phyloP scores from a whole-genome alignment of 2,329 filamentous ascomycete species.

The Trichoderma sp. region DNA sequence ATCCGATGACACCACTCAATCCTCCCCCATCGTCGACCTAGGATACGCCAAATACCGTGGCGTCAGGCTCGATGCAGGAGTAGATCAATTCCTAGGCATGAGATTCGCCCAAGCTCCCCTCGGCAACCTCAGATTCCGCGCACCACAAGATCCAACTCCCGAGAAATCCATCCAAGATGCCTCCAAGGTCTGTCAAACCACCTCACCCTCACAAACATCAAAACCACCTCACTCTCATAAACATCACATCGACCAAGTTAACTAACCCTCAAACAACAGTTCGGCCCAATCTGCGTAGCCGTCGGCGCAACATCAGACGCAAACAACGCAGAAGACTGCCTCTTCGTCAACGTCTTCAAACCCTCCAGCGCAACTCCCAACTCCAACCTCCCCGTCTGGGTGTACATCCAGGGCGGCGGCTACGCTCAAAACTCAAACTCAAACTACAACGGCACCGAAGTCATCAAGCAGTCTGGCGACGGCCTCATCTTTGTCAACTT shows the following conservation, averaged over 20 bases:
- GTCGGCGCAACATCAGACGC: slow-evolving; percentile 30
- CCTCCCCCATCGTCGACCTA: slow-evolving; percentile 36
- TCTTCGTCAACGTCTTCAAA: slow-evolving; percentile 52
- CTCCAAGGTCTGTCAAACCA: slow-evolving; percentile 33
- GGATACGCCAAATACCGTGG: slow-evolving; percentile 50
- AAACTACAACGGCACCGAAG: slow-evolving; percentile 52
- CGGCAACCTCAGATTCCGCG: slow-evolving; percentile 52
- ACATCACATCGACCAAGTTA: no score
- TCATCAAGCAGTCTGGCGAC: slow-evolving; percentile 46
- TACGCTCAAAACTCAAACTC: slow-evolving; percentile 51
- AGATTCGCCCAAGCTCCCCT: slow-evolving; percentile 55
- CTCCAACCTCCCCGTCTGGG: slow-evolving; percentile 41
- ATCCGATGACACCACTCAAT: not conserved
- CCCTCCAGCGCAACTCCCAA: slow-evolving; percentile 35
- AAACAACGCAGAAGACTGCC: slow-evolving; percentile 45
- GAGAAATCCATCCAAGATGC: slow-evolving; percentile 39
- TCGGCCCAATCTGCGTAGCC: slow-evolving; percentile 48
- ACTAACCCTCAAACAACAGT: slow-evolving; percentile 33
- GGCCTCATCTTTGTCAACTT: slow-evolving; percentile 60
- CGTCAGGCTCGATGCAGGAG: slow-evolving; percentile 37
- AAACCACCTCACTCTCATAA: no score
- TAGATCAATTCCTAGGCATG: slow-evolving; percentile 50
- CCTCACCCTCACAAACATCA: not conserved
- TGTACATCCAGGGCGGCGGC: slow-evolving; percentile 50
- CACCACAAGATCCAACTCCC: slow-evolving; percentile 46